These are phyloP conservation scores for Brasenia schreberi DNA, from an alignment of 164 flowering plant species.

Conservation along the genomic window DNA sequence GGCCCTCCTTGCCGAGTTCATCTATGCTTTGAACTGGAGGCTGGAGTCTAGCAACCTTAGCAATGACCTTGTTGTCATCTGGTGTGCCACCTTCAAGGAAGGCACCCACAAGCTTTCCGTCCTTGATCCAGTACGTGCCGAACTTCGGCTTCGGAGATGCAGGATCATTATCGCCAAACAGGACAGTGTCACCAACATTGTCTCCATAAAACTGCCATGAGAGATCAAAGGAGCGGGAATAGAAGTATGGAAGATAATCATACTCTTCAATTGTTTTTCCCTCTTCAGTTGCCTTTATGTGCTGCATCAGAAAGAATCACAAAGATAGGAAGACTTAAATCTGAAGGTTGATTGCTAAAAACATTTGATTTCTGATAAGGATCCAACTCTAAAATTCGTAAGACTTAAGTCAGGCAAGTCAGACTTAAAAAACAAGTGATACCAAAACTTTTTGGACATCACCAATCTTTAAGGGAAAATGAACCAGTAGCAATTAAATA, in stretches of 20 bases:
- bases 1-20: slow-evolving; percentile 49
- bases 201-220: slow-evolving; percentile 99
- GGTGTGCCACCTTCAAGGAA: slow-evolving; percentile 92
- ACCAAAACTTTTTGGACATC: no score
- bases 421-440: no score
- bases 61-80: slow-evolving; percentile 91
- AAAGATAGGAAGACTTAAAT: neutral
- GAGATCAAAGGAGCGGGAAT: slow-evolving; percentile 79
- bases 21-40: slow-evolving; percentile 54
- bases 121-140: slow-evolving; percentile 92
- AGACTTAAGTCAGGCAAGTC: no score
- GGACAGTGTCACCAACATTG: slow-evolving; percentile 79
- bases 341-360: neutral
- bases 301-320: slow-evolving; percentile 26
- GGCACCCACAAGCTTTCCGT: slow-evolving; percentile 78
- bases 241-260: slow-evolving; percentile 95
- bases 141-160: slow-evolving; percentile 54
- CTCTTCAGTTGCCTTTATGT: slow-evolving; percentile 68
- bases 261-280: slow-evolving; percentile 68
- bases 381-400: no score
- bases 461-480: no score
- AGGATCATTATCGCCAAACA: slow-evolving; percentile 79
- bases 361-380: no score
- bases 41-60: slow-evolving; percentile 74
- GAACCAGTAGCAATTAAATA: no score